These are phyloP conservation scores for Annulohypoxylon truncatum DNA, from an alignment of 2,329 filamentous ascomycete species.

Conservation along the genomic window DNA sequence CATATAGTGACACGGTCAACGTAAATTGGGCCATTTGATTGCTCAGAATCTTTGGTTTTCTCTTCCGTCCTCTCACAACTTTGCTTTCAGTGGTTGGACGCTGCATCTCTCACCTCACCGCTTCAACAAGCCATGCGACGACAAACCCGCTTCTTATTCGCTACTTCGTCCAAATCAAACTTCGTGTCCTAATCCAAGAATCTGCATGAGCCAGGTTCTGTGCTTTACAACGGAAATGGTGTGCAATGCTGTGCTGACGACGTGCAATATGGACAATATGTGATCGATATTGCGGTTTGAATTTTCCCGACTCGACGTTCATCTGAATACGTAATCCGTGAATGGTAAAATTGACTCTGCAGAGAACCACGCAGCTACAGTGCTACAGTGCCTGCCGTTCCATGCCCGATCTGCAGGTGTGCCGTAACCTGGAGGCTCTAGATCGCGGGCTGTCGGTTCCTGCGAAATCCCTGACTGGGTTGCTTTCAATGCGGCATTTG, in stretches of 20 bases:
- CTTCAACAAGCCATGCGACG: slow-evolving; percentile 34
- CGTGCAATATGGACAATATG: slow-evolving; percentile 34
- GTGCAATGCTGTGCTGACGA: slow-evolving; percentile 24
- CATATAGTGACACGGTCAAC: slow-evolving; percentile 27
- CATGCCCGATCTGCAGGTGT: slow-evolving; percentile 27
- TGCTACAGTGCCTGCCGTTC: slow-evolving; percentile 18
- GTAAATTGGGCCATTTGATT: slow-evolving; percentile 14
- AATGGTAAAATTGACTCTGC: slow-evolving; percentile 16
- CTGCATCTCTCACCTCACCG: slow-evolving; percentile 33
- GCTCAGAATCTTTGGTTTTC: slow-evolving; percentile 18
- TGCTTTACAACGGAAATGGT: background rate
- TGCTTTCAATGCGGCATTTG: slow-evolving; percentile 3
- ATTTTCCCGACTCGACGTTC: slow-evolving; percentile 10
- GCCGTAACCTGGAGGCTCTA: slow-evolving; percentile 12
- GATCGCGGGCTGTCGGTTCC: slow-evolving; percentile 19
- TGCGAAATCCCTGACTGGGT: slow-evolving; percentile 21
- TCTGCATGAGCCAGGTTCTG: slow-evolving; percentile 4
- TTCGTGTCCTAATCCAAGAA: slow-evolving; percentile 22
- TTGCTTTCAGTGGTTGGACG: slow-evolving; percentile 16
- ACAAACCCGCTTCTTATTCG: slow-evolving; percentile 33
- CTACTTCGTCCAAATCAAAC: background rate
- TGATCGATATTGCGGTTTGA: slow-evolving; percentile 24
- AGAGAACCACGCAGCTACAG: background rate
- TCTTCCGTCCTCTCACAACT: slow-evolving; percentile 6
- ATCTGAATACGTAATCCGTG: slow-evolving; percentile 24